phyloP scores from a whole-genome alignment of 169 alveolate species.

The Babesia ovis region DNA sequence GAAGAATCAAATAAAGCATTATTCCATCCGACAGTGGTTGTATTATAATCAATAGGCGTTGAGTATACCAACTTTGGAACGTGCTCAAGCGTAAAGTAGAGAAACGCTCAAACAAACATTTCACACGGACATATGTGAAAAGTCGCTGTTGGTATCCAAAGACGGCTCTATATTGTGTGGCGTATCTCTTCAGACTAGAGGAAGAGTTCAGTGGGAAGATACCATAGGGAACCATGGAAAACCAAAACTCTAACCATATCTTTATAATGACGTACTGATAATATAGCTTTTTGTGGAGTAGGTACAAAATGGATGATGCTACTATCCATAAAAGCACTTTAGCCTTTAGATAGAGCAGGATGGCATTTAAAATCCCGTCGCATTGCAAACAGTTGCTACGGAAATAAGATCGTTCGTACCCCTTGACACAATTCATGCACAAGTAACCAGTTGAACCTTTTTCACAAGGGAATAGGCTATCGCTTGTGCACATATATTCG shows the following conservation, averaged over 20 bases:
- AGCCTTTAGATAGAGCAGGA: neutral
- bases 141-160: slow-evolving; percentile 45
- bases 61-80: slow-evolving; percentile 44
- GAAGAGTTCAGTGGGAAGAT: slow-evolving; percentile 33
- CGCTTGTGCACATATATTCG: slow-evolving; percentile 45
- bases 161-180: slow-evolving; percentile 20
- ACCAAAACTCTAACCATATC: slow-evolving; percentile 51
- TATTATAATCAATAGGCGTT: slow-evolving; percentile 26
- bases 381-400: slow-evolving; percentile 52
- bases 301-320: slow-evolving; percentile 4
- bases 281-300: slow-evolving; percentile 12
- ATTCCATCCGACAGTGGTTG: slow-evolving; percentile 44
- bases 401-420: slow-evolving; percentile 38
- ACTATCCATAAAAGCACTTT: slow-evolving; percentile 25
- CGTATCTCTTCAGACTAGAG: slow-evolving; percentile 40
- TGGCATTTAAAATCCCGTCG: neutral
- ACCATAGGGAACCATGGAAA: slow-evolving; percentile 67
- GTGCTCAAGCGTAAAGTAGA: neutral
- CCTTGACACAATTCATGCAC: slow-evolving; percentile 65
- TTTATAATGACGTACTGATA: slow-evolving; percentile 33
- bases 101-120: slow-evolving; percentile 12
- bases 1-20: slow-evolving; percentile 4
- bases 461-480: slow-evolving; percentile 36
- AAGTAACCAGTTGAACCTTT: slow-evolving; percentile 78
- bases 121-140: slow-evolving; percentile 26